Percentiles rank a stretch among this genome's conserved stretches.
Conservation (phyloP, 345 rosid species). For the Citrus sp. region DNA sequence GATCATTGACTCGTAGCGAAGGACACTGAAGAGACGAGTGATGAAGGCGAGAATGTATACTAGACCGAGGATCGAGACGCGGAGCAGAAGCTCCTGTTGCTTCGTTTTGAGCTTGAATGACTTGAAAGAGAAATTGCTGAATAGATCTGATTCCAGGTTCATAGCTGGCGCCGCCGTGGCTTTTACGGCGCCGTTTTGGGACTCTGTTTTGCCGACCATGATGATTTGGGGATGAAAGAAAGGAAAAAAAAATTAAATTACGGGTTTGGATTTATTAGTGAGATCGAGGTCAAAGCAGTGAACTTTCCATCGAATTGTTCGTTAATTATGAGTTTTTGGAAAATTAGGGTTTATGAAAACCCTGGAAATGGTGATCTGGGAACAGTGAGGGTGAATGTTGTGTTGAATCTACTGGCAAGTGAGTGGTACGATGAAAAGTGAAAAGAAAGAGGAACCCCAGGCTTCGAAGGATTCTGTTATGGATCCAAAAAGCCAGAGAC, state of each 20-base stretch:
- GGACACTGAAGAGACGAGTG: conserved; percentile 84
- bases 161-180: not conserved
- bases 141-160: conserved; percentile 45
- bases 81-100: conserved; percentile 90
- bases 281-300: not conserved
- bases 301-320: not conserved
- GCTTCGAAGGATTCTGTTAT: not conserved
- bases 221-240: not conserved
- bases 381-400: not conserved
- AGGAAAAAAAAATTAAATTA: not conserved
- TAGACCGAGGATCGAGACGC: conserved; percentile 78
- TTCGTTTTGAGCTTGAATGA: conserved; percentile 72
- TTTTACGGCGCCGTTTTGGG: not conserved
- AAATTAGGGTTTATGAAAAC: not conserved
- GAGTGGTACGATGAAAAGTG: not conserved
- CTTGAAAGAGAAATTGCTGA: conserved; percentile 36
- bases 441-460: not conserved
- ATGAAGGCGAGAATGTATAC: conserved; percentile 85
- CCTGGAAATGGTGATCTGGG: not conserved
- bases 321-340: not conserved
- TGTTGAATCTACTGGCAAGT: not conserved
- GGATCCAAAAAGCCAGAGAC: not conserved
- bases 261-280: not conserved
- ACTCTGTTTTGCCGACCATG: not conserved
- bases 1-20: conserved; percentile 97